Evolutionary conservation across 2,329 filamentous ascomycete genomes (phyloP), one percentile per base, ranked within the genome.

Genomic region (Arthrobotrys sphaeroides): DNA sequence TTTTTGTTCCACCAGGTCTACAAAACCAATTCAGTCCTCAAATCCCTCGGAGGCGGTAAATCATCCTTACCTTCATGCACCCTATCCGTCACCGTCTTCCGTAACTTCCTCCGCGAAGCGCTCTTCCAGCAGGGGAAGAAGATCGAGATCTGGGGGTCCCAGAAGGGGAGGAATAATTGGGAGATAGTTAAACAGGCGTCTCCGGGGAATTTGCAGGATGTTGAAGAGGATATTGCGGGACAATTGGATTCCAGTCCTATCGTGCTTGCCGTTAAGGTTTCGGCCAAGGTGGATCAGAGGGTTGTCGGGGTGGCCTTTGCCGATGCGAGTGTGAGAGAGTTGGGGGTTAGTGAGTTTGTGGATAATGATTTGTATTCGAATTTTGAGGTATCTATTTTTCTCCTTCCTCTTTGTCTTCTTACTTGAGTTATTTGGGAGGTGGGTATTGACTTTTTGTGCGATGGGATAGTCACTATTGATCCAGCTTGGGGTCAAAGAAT

Each of bases 361-460:
- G 95, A 99, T 85, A 99, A 98, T 81, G 95, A 99, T 81, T 86
- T 97, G 7, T 99, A 96, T 84, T 98, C 94, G 61, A 99, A 99
- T 82, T 96, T 99, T 78, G 95, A 99, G 84, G 93, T 80, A 65
- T 31, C 24, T 31, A 18, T 24, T 33, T 64, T 28, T 47, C 16
- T 13, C 5, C 12, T 9, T 26, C 18, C 24, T 42, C 33, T 4
- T 53, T 1, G 51, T 20, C 31, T 18, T 40, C 26, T 53, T 20
- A 4, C 12, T 18, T 42, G 3, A 43, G 9, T 38, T 6, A 36
- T 40, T 40, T 22, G 7, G 12, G 40, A 12, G n/a, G 28, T 20
- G 5, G 28, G 16, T 61, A 42, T 47, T 47, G n/a, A 33, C n/a
- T 31, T 20, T 47, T 60, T 42, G 73, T 77, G 45, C n/a, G n/a